phyloP scores from a whole-genome alignment of 148 eudicot genomes.

The Simmondsia chinensis region DNA sequence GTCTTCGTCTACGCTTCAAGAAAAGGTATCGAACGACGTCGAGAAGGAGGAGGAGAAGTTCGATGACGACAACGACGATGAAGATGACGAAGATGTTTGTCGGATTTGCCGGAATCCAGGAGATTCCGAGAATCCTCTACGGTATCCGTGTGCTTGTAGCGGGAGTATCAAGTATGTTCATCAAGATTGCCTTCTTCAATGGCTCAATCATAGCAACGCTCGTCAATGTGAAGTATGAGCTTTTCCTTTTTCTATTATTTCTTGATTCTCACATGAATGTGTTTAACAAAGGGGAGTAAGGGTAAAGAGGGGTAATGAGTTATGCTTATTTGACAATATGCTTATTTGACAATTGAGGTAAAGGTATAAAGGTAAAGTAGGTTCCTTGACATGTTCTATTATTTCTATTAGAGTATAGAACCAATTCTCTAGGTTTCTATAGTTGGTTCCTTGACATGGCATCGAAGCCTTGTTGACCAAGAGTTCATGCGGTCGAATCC shows the following conservation, averaged over 20 bases:
- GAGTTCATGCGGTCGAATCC: too few relatives aligned
- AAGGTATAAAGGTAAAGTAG: too few relatives aligned
- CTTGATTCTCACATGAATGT: not conserved
- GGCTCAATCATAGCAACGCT: conserved; percentile 97
- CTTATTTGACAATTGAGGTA: too few relatives aligned
- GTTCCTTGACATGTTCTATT: too few relatives aligned
- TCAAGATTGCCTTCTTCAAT: conserved; percentile 90
- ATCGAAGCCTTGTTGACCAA: too few relatives aligned
- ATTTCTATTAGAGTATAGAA: too few relatives aligned
- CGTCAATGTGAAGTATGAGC: conserved; percentile 96
- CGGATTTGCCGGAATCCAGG: conserved; percentile 89
- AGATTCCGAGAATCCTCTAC: conserved; percentile 65
- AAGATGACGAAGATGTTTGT: conserved; percentile 73
- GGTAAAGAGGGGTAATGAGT: too few relatives aligned
- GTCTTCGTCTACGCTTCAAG: conserved; percentile 12
- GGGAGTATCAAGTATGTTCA: conserved; percentile 93
- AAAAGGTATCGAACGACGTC: conserved; percentile 12
- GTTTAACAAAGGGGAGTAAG: too few relatives aligned
- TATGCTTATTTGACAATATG: too few relatives aligned
- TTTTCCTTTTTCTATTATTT: not conserved
- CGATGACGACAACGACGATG: conserved; percentile 20
- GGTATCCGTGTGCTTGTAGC: conserved; percentile 91
- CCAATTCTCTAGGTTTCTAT: too few relatives aligned
- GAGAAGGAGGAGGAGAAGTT: conserved; percentile 7
- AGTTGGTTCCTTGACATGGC: too few relatives aligned